phyloP scores from a whole-genome alignment of 352 stramenopile species.

The Phytophthora constricta region DNA sequence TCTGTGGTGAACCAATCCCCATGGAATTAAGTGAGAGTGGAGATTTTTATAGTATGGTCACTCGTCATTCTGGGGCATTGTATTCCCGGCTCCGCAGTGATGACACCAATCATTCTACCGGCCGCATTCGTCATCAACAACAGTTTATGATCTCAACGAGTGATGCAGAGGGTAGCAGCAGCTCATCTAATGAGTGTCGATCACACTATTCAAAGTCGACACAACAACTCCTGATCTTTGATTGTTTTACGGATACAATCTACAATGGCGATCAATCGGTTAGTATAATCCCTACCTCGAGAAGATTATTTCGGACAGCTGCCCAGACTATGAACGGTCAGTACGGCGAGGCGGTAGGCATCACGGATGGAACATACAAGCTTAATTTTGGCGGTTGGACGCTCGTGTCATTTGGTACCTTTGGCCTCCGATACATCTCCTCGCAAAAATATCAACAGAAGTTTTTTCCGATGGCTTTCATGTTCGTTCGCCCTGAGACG shows the following conservation, averaged over 20 bases:
- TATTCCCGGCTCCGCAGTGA: too few relatives aligned
- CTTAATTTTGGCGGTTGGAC: too few relatives aligned
- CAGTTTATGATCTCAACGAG: too few relatives aligned
- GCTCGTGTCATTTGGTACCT: slow-evolving; percentile 10
- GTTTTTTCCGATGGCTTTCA: slow-evolving; percentile 11
- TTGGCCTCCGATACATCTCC: slow-evolving; percentile 2
- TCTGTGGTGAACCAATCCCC: too few relatives aligned
- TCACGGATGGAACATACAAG: slow-evolving; percentile 19
- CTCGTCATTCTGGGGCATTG: too few relatives aligned
- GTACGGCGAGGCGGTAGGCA: neutral
- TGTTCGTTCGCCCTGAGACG: slow-evolving; percentile 10
- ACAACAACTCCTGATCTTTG: slow-evolving; percentile 1
- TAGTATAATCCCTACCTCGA: neutral
- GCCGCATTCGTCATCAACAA: too few relatives aligned
- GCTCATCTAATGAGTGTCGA: too few relatives aligned
- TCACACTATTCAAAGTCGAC: too few relatives aligned
- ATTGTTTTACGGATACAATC: neutral
- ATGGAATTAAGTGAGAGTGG: too few relatives aligned
- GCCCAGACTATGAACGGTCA: neutral
- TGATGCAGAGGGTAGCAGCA: too few relatives aligned
- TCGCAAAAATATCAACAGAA: slow-evolving; percentile 8
- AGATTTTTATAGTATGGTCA: too few relatives aligned
- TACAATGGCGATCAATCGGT: slow-evolving; percentile 1
- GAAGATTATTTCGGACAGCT: neutral
- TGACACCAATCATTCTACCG: too few relatives aligned